These are phyloP conservation scores for Persicaria maculosa DNA, from an alignment of 148 eudicot genomes.

Conservation along the genomic window DNA sequence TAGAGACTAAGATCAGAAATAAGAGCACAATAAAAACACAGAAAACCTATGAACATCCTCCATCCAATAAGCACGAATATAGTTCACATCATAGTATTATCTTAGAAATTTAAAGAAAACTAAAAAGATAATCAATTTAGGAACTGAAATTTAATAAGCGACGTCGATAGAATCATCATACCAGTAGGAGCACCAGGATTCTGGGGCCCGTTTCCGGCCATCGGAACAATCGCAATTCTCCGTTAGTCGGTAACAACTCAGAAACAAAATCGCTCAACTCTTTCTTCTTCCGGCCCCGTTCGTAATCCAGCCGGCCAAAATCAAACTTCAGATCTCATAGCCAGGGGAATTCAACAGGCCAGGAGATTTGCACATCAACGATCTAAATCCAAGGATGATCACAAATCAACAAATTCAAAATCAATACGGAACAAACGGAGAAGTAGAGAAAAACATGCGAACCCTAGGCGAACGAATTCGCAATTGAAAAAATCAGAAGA, in stretches of 20 bases:
- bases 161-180: background rate
- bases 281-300: no score
- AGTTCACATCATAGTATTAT: background rate
- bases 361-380: background rate
- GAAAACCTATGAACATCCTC: slow-evolving; percentile 1
- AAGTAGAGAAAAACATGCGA: background rate
- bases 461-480: background rate
- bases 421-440: background rate
- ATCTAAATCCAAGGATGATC: background rate
- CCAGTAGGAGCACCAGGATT: slow-evolving; percentile 10
- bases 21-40: background rate
- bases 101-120: background rate
- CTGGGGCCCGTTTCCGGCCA: slow-evolving; percentile 7
- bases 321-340: slow-evolving; percentile 5
- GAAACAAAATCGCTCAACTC: no score
- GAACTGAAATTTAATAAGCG: background rate
- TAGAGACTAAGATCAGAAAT: background rate
- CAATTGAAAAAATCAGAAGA: background rate
- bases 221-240: background rate
- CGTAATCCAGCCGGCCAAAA: background rate
- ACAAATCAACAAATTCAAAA: background rate
- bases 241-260: background rate
- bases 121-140: background rate
- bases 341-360: background rate
- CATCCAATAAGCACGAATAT: background rate